These are phyloP conservation scores for Glaciozyma martinii DNA, from an alignment of 768 basidiomycete species.

Conservation along the genomic window DNA sequence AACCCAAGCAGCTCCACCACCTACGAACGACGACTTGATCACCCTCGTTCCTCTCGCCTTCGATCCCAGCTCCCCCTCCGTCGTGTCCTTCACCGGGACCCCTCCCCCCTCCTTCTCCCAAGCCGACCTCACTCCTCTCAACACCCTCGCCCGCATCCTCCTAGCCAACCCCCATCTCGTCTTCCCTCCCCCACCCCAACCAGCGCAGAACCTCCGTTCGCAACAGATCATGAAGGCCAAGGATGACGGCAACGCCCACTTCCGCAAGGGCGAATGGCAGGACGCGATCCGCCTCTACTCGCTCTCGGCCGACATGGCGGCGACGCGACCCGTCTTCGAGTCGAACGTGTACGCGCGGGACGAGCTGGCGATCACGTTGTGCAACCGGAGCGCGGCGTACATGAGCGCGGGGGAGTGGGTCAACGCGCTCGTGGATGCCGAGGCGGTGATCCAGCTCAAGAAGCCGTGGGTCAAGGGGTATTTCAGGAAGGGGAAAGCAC, in stretches of 20 bases:
- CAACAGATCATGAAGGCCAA: slow-evolving; percentile 59
- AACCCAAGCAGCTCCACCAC: background rate
- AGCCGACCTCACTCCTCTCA: slow-evolving; percentile 62
- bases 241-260: slow-evolving; percentile 92
- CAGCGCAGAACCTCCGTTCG: slow-evolving; percentile 34
- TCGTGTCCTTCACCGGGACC: slow-evolving; percentile 4
- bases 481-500: slow-evolving; percentile 84
- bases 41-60: slow-evolving; percentile 22
- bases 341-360: slow-evolving; percentile 71
- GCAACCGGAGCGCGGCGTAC: slow-evolving; percentile 84
- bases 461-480: slow-evolving; percentile 91
- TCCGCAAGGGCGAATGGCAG: slow-evolving; percentile 61
- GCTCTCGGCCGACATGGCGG: slow-evolving; percentile 63
- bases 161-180: slow-evolving; percentile 25
- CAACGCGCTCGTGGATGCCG: slow-evolving; percentile 76
- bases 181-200: slow-evolving; percentile 33
- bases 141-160: slow-evolving; percentile 65
- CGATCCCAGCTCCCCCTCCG: slow-evolving; percentile 12
- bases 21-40: slow-evolving; percentile 4
- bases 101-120: slow-evolving; percentile 4
- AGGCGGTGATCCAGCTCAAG: slow-evolving; percentile 74
- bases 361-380: slow-evolving; percentile 78
- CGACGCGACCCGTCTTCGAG: slow-evolving; percentile 83
- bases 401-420: slow-evolving; percentile 66
- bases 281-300: slow-evolving; percentile 72